These are phyloP conservation scores for Aureobasidium mangrovei DNA, from an alignment of 2,329 filamentous ascomycete species.

Conservation along the genomic window DNA sequence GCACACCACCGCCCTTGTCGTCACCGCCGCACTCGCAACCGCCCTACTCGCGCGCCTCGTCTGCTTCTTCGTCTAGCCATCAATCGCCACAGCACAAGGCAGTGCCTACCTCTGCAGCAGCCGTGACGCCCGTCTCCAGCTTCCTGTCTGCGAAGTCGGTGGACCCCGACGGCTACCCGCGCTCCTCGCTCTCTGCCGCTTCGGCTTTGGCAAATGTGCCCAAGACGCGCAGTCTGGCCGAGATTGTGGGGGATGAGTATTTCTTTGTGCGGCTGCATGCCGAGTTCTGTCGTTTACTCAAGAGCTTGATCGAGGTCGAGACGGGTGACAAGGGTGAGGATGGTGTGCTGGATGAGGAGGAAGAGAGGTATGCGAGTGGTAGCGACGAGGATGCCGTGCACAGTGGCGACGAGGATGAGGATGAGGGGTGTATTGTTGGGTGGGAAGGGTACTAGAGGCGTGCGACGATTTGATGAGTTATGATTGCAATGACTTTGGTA, in stretches of 20 bases:
- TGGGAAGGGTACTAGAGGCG: not conserved
- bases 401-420: conserved; percentile 6
- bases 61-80: not conserved
- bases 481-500: too few relatives aligned
- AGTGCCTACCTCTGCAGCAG: not conserved
- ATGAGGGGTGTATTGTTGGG: not conserved
- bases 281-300: conserved; percentile 13
- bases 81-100: not conserved
- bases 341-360: not conserved
- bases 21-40: not conserved
- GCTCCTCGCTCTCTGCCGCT: conserved; percentile 3
- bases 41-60: not conserved
- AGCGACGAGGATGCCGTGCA: conserved; percentile 7
- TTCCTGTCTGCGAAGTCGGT: conserved; percentile 14
- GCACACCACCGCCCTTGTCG: not conserved
- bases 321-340: not conserved
- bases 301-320: conserved; percentile 3
- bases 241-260: conserved; percentile 4
- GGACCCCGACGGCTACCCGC: conserved; percentile 14
- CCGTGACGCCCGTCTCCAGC: conserved; percentile 10
- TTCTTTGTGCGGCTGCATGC: conserved; percentile 14
- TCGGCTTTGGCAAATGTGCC: conserved; percentile 9
- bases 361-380: not conserved
- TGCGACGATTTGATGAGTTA: too few relatives aligned
- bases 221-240: conserved; percentile 8